phyloP scores from a whole-genome alignment of 495 filamentous ascomycete species.

The Tuber brumale region DNA sequence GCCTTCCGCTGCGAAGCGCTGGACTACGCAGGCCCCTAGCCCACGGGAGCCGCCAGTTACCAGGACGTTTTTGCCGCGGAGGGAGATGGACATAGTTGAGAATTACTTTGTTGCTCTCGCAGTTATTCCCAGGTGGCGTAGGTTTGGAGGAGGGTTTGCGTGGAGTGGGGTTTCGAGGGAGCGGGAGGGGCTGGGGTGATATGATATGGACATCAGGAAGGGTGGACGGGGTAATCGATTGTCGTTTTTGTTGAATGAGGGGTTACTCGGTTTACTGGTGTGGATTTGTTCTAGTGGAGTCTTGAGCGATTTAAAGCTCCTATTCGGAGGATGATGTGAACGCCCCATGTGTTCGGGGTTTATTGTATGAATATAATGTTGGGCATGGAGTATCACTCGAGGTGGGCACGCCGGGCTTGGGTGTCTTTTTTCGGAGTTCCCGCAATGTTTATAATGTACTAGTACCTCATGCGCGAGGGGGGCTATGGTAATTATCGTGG shows the following conservation, averaged over 20 bases:
- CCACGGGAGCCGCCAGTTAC: conserved; percentile 67
- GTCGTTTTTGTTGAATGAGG: neutral
- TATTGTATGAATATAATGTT: neutral
- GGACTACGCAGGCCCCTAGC: conserved; percentile 56
- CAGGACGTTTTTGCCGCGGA: conserved; percentile 59
- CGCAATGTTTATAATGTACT: neutral
- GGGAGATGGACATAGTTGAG: conserved; percentile 53
- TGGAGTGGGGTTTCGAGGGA: neutral
- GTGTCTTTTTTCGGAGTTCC: neutral
- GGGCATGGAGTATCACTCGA: neutral
- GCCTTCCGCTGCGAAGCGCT: conserved; percentile 61
- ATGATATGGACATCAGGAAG: neutral
- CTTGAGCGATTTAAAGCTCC: neutral
- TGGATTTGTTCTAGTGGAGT: neutral
- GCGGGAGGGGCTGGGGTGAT: neutral
- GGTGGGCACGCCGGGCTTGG: neutral
- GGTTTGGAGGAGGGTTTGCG: neutral
- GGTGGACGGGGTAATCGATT: neutral
- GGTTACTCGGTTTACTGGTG: neutral
- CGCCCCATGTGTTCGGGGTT: neutral
- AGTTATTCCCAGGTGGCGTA: neutral
- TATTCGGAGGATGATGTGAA: neutral
- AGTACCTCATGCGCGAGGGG: neutral
- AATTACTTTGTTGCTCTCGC: neutral
- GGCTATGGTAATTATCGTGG: neutral